Base-by-base conservation (phyloP, 2,329 filamentous ascomycete species). In the Saccharata proteae region DNA sequence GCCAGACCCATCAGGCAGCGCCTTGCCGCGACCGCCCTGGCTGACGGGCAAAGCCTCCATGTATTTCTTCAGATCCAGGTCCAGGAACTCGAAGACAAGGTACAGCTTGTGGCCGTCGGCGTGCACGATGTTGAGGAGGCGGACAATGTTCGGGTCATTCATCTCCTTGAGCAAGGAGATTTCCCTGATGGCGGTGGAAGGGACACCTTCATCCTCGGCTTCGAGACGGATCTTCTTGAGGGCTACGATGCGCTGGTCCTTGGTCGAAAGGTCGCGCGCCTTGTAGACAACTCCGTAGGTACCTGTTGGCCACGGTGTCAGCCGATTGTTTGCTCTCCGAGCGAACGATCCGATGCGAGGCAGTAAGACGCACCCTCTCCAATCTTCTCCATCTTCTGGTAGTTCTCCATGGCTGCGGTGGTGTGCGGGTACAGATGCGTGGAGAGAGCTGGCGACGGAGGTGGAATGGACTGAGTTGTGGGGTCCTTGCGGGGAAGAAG, bases 231-330 rank as follows among this genome's bases (percentile, higher is more conserved):
- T 93, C 66, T 93, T 93, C 69, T 93, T 93, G 45, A 93, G 66
- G 14, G 85, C 85, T 41, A 93, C 85, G 46, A 93, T 90, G 47
- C 82, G 80, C 27, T 64, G 58, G 49, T 82, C 81, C 43, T 71
- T 69, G 50, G 86, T 78, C 43, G 73, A 73, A 38, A 93, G 77
- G 57, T 93, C 85, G 43, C 80, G 76, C 37, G 85, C 85, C 61
- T 93, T 93, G 73, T 93, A 93, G 40, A 93, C 85, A 40, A 93
- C 85, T 57, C 85, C 85, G 54, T 93, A 93, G 11, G 85, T 93
- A 48, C 85, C 85, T 93, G 40, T 39, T 23, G 39, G 28, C 15
- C 15, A 6, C 45, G 38, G 18, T 29, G 26, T 37, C 22, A 28
- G 24, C 11, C 10, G 13, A n/a, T 13, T 9, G 15, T 16, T 8